Conservation (phyloP, 192 early-diverging fungal species). For the Thamnidium elegans region DNA sequence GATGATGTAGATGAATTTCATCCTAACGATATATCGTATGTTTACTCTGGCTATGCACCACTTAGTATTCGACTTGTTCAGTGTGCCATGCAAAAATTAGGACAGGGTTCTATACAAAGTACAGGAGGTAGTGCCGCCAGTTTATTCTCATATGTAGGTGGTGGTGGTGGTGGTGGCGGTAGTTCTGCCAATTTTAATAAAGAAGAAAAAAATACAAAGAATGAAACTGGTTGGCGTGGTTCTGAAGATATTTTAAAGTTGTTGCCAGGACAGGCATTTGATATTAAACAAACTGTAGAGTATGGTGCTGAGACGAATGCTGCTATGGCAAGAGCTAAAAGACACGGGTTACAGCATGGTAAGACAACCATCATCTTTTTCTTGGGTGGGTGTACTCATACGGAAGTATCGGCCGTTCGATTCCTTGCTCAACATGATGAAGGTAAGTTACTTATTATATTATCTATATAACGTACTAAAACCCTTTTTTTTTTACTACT, state of each 20-base stretch:
- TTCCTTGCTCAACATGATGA: conserved; percentile 80
- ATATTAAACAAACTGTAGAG: conserved; percentile 65
- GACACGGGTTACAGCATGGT: conserved; percentile 24
- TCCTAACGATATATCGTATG: conserved; percentile 86
- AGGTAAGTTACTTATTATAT: conserved; percentile 50
- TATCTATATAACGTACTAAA: too few species aligned
- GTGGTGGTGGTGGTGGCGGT: conserved; percentile 25
- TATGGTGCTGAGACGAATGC: conserved; percentile 40
- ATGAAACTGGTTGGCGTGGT: conserved; percentile 74
- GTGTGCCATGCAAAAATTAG: conserved; percentile 51
- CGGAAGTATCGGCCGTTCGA: conserved; percentile 90
- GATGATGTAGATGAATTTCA: conserved; percentile 85
- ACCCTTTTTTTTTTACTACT: conserved; percentile 1
- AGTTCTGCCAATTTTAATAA: conserved; percentile 25
- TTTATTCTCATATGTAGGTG: conserved; percentile 40
- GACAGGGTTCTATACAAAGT: conserved; percentile 37
- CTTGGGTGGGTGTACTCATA: conserved; percentile 91
- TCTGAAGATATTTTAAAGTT: conserved; percentile 81
- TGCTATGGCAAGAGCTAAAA: conserved; percentile 27
- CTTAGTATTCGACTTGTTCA: conserved; percentile 87
- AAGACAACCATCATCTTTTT: conserved; percentile 83
- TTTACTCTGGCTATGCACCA: conserved; percentile 95
- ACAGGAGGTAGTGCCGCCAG: conserved; percentile 36
- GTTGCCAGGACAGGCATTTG: conserved; percentile 80
- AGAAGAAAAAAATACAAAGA: conserved; percentile 27